Percentiles rank a stretch among this genome's conserved stretches.
Conservation (phyloP, 306 rosid species). For the Dryas alaskensis region DNA sequence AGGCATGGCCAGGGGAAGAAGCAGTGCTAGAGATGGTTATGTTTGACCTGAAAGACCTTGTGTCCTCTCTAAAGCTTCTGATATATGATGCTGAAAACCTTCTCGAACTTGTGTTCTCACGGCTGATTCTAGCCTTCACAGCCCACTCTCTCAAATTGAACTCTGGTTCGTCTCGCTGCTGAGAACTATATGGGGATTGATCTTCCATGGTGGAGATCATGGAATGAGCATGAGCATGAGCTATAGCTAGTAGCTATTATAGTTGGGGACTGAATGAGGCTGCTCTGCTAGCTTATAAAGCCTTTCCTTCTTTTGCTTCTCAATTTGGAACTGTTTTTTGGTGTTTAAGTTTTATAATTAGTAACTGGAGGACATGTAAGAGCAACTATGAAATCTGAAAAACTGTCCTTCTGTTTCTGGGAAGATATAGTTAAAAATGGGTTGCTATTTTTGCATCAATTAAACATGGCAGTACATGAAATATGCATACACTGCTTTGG, state of each 20-base stretch:
- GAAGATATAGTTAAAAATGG: neutral
- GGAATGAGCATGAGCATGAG: conserved; percentile 5
- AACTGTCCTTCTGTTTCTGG: neutral
- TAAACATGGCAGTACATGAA: neutral
- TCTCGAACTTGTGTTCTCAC: conserved; percentile 60
- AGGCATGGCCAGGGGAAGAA: conserved; percentile 83
- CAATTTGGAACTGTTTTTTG: neutral
- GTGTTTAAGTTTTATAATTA: neutral
- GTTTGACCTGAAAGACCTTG: conserved; percentile 80
- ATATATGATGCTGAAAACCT: conserved; percentile 80
- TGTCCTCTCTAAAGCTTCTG: conserved; percentile 83
- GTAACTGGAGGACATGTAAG: neutral
- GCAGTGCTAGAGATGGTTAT: conserved; percentile 77
- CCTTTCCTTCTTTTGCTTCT: neutral
- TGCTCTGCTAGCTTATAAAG: neutral
- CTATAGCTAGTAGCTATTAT: neutral
- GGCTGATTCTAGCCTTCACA: conserved; percentile 45
- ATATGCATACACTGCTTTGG: neutral
- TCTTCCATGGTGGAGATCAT: conserved; percentile 50
- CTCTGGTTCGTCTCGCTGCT: conserved; percentile 58
- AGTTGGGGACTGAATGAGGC: too few relatives aligned
- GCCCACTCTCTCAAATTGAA: conserved; percentile 71
- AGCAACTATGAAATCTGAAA: neutral
- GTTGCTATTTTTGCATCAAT: neutral
- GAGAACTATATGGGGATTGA: conserved; percentile 34